Evolutionary conservation across 2,329 filamentous ascomycete species (phyloP).

Genomic region (Elsinoe fawcettii): DNA sequence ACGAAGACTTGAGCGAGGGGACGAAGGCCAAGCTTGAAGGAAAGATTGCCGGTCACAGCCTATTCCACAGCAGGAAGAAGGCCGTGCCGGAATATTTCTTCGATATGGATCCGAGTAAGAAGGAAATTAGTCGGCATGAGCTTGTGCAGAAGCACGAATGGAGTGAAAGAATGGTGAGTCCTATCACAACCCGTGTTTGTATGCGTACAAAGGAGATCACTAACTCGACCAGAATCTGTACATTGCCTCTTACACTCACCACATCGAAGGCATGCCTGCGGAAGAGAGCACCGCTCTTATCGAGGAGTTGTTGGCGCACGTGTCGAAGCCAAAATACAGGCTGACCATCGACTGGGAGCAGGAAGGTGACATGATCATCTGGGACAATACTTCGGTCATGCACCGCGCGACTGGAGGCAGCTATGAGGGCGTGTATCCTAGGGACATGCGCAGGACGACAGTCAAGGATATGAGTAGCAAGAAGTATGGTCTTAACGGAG

Average conservation of each 20-base stretch:
- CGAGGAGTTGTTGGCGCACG: not conserved
- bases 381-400: not conserved
- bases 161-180: constrained; percentile 37
- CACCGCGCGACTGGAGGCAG: not conserved
- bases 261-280: not conserved
- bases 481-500: not conserved
- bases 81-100: constrained; percentile 44
- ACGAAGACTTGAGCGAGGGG: constrained; percentile 36
- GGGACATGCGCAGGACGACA: constrained; percentile 2
- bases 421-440: constrained; percentile 3
- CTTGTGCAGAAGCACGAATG: constrained; percentile 47
- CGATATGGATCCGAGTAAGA: constrained; percentile 36
- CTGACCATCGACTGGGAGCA: not conserved
- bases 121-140: constrained; percentile 40
- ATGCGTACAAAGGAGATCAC: too few species aligned
- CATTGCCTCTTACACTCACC: constrained; percentile 6
- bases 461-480: constrained; percentile 6
- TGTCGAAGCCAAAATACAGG: constrained; percentile 5
- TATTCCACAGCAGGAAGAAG: constrained; percentile 47
- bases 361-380: constrained; percentile 5
- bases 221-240: not conserved
- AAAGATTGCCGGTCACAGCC: constrained; percentile 42
- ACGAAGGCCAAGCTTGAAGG: constrained; percentile 31
- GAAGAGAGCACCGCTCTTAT: not conserved
- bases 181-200: too few species aligned